Evolutionary conservation across 129 eudicot genomes (phyloP).

Genomic region (Arctium minus): DNA sequence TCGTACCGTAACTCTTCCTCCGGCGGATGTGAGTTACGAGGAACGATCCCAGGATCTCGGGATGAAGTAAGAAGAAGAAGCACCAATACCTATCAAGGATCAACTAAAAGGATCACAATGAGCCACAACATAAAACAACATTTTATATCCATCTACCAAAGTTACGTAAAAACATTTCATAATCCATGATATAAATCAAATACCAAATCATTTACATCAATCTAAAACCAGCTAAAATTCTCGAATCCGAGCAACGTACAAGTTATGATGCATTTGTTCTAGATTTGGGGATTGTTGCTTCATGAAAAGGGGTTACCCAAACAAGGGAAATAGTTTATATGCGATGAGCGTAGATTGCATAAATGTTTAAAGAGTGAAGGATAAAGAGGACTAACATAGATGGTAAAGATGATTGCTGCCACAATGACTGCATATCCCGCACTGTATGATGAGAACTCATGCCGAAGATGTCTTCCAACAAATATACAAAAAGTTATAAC

Average conservation of each 20-base stretch:
- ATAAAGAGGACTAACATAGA: conserved; percentile 52
- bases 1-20: conserved; percentile 65
- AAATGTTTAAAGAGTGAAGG: conserved; percentile 3
- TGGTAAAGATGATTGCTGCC: conserved; percentile 60
- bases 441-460: conserved; percentile 55
- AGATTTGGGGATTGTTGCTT: too few species aligned
- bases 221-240: not conserved
- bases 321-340: too few species aligned
- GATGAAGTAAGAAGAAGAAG: conserved; percentile 58
- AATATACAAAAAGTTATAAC: conserved; percentile 64
- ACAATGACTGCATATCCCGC: conserved; percentile 79
- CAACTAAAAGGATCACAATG: conserved; percentile 9
- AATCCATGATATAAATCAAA: too few species aligned
- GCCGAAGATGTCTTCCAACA: conserved; percentile 81
- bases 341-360: not conserved
- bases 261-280: too few species aligned
- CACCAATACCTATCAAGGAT: conserved; percentile 46
- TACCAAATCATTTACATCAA: not conserved
- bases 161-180: not conserved
- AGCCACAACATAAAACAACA: conserved; percentile 4
- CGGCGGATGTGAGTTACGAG: conserved; percentile 66
- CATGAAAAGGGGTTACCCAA: not conserved
- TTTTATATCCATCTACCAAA: not conserved
- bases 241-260: too few species aligned
- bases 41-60: conserved; percentile 70